phyloP scores from a whole-genome alignment of 2,329 filamentous ascomycete species.

The Scytalidium sp. region DNA sequence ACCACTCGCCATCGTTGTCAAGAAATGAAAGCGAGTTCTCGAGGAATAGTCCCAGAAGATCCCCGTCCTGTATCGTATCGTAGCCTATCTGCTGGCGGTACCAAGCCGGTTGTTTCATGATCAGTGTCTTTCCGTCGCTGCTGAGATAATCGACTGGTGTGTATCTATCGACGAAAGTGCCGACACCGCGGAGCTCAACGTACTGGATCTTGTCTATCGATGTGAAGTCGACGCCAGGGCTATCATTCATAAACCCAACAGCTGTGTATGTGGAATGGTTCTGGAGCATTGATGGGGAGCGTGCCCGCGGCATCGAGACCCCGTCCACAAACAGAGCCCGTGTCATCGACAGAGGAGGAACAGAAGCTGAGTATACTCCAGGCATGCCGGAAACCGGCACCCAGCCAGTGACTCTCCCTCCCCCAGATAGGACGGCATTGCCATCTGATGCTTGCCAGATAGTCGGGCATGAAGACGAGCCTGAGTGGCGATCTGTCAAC shows the following conservation, averaged over 20 bases:
- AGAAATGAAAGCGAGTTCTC: conserved; percentile 1
- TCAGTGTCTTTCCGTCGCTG: background rate
- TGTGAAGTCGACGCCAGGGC: background rate
- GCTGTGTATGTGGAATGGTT: background rate
- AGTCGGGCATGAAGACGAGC: background rate
- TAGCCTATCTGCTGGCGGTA: conserved; percentile 1
- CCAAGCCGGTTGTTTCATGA: conserved; percentile 1
- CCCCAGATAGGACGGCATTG: conserved; percentile 1
- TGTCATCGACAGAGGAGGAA: background rate
- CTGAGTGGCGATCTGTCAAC: background rate
- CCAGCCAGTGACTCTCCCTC: background rate
- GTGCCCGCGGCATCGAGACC: background rate
- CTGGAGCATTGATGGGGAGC: background rate
- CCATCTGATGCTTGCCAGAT: background rate
- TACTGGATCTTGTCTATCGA: background rate
- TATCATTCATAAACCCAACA: background rate
- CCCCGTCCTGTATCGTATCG: background rate
- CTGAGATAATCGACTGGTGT: background rate
- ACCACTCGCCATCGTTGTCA: background rate
- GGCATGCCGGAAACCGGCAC: background rate
- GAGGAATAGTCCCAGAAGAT: background rate
- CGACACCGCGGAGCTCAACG: conserved; percentile 1
- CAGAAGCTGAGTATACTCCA: background rate
- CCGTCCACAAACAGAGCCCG: conserved; percentile 1
- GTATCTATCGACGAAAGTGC: conserved; percentile 1